These are phyloP conservation scores for Chalciporus sp. DNA, from an alignment of 1,284 basidiomycete genomes.

Conservation along the genomic window DNA sequence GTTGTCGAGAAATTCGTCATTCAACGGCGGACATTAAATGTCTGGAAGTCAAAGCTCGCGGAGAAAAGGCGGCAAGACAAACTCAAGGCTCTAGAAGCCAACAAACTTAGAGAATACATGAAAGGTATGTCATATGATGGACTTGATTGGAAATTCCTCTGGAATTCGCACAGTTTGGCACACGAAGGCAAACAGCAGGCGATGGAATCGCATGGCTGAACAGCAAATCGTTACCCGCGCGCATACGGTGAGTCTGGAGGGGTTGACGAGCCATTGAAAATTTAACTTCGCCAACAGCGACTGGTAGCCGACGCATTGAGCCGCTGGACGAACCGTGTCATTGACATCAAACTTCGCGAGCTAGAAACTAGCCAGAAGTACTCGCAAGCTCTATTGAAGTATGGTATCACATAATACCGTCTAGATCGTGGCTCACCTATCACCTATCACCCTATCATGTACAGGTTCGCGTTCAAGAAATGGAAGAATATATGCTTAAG, in stretches of 20 bases:
- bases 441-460: constrained; percentile 9
- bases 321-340: constrained; percentile 71
- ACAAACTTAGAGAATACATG: constrained; percentile 44
- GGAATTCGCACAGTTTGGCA: constrained; percentile 49
- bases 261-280: not conserved
- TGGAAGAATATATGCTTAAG: constrained; percentile 65
- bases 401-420: constrained; percentile 3
- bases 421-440: constrained; percentile 5
- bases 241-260: constrained; percentile 19
- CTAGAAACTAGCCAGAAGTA: constrained; percentile 58
- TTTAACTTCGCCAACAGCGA: constrained; percentile 44
- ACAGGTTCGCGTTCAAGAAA: constrained; percentile 59
- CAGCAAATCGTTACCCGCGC: constrained; percentile 25
- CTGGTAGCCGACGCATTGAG: constrained; percentile 48
- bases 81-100: constrained; percentile 46
- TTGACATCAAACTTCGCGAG: constrained; percentile 71
- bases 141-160: constrained; percentile 15
- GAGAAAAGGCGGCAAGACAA: constrained; percentile 51
- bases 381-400: constrained; percentile 52
- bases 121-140: constrained; percentile 41
- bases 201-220: constrained; percentile 30
- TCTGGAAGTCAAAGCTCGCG: constrained; percentile 54
- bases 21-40: constrained; percentile 51
- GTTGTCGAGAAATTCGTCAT: constrained; percentile 57
- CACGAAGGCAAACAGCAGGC: constrained; percentile 32